Base-by-base conservation (phyloP, 169 alveolate species). In the Cryptosporidium sp. region DNA sequence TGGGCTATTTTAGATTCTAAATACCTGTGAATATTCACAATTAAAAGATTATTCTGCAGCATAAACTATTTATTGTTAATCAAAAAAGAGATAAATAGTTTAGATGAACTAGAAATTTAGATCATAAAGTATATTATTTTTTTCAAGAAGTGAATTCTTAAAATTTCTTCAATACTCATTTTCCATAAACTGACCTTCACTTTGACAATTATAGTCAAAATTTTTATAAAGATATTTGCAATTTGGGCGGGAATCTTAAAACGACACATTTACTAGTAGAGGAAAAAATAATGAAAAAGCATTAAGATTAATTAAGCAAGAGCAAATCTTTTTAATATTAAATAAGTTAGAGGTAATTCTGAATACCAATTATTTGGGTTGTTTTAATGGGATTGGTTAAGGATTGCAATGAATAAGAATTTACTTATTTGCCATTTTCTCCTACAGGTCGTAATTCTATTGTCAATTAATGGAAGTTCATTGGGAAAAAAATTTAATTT, bases 361-460 rank as follows among this genome's bases (percentile, higher is more conserved):
- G 29, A 55, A 26, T 55, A 55, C 67, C 37, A 55, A 55, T 55
- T n/a, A 26, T 7, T 55, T 55, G 35, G 35, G 2, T 0, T 3
- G 21, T 55, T 55, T 65, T 65, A 12, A 26, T 65, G 48, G 48
- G 12, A 14, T 65, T 65, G 16, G 26, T n/a, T 37, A 14, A 65
- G 33, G 21, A 21, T 29, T 33, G 52, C 39, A 31, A 71, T 71
- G 85, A 71, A 71, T 16, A 45, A 33, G 26, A 9, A 67, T 26
- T 16, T 43, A 10, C 8, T 50, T 21, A 50, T 21, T 50, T 21
- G 8, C 69, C 18, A 50, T 71, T 51, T 71, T 50, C 26, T 71
- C 29, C 21, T 50, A n/a, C 18, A 21, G 12, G 61, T 71, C n/a
- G 69, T 71, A 50, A 50, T 51, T 71, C 48, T 29, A 18, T 21